phyloP scores from a whole-genome alignment of 306 rosid genomes.

The Mimosa pudica region DNA sequence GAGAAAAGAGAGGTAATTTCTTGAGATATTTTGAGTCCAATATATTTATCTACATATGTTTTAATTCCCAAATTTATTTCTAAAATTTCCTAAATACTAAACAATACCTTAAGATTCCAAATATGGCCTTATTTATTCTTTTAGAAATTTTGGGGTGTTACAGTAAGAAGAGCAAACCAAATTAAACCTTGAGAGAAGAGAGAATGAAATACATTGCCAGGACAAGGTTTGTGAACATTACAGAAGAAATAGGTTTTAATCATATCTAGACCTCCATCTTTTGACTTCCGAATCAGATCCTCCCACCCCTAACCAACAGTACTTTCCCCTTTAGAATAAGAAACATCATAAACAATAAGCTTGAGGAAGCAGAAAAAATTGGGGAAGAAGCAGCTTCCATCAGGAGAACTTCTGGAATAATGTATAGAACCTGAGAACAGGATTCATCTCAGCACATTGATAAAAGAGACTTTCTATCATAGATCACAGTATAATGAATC shows the following conservation, averaged over 20 bases:
- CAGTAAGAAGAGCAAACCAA: slow-evolving; percentile 11
- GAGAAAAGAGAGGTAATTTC: too few relatives aligned
- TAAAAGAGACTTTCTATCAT: slow-evolving; percentile 88
- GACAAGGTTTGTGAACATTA: slow-evolving; percentile 97
- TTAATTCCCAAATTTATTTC: too few relatives aligned
- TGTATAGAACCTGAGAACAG: slow-evolving; percentile 97
- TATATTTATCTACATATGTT: too few relatives aligned
- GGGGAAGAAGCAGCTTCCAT: slow-evolving; percentile 51
- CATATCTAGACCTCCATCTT: slow-evolving; percentile 92
- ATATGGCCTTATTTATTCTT: too few relatives aligned
- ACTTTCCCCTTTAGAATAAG: not conserved
- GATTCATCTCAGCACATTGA: slow-evolving; percentile 90
- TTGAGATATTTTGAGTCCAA: too few relatives aligned
- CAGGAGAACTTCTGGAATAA: slow-evolving; percentile 98
- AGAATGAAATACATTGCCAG: slow-evolving; percentile 71
- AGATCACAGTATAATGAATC: slow-evolving; percentile 67
- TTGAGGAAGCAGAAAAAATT: not conserved
- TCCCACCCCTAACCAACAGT: slow-evolving; percentile 81
- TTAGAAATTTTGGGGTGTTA: too few relatives aligned
- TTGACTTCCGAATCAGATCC: slow-evolving; percentile 93
- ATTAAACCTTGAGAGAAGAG: slow-evolving; percentile 7
- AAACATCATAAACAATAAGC: slow-evolving; percentile 22
- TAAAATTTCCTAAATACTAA: too few relatives aligned
- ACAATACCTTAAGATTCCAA: too few relatives aligned
- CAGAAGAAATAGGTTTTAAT: slow-evolving; percentile 95